Base-by-base conservation (phyloP, 208 protist genomes). In the Crithidia acanthocephali region DNA sequence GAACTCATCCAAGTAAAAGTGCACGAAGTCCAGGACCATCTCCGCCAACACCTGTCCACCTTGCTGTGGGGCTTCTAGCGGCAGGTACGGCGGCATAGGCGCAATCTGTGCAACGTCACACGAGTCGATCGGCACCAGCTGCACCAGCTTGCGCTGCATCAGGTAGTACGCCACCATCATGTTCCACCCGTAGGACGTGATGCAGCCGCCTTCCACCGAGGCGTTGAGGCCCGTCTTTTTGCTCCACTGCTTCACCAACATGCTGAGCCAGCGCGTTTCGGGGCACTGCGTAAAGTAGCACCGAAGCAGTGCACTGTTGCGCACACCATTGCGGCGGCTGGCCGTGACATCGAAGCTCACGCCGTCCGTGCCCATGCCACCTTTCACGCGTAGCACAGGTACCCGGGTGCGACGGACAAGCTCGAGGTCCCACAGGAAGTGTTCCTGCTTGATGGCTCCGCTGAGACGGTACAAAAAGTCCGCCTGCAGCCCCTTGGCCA, bases 171-270 rank as follows among this genome's bases (percentile, higher is more conserved):
- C 87, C 13, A 93, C 74, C 85, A 97, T 90, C 35, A 97, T 37
- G 56, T 95, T 93, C 76, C 93, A 95, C 16, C 88, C 93, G 59
- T 97, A 97, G 0, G 90, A 95, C 0, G 93, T 97, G 52, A 97
- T 75, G 72, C 83, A 95, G 10, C 90, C 87, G 7, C 82, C 80
- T 23, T 85, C 76, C 18, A 86, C 72, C 13, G 73, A 84, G 20
- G 59, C 83, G 68, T 95, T 95, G 25, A 97, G 59, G 3, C 93
- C 93, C 1, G 76, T 76, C 23, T 55, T 72, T 68, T 97, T 97
- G 66, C 90, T 95, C 91, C 93, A 97, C 50, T 72, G 71, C 79
- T 97, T 97, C 28, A 97, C 75, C 20, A 76, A 74, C 59, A 97
- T 86, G 53, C 84, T 81, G 13, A 97, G 68, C 86, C 77, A 91